Conservation (phyloP, 2,329 filamentous ascomycete genomes). For the Pyricularia pennisetigena region DNA sequence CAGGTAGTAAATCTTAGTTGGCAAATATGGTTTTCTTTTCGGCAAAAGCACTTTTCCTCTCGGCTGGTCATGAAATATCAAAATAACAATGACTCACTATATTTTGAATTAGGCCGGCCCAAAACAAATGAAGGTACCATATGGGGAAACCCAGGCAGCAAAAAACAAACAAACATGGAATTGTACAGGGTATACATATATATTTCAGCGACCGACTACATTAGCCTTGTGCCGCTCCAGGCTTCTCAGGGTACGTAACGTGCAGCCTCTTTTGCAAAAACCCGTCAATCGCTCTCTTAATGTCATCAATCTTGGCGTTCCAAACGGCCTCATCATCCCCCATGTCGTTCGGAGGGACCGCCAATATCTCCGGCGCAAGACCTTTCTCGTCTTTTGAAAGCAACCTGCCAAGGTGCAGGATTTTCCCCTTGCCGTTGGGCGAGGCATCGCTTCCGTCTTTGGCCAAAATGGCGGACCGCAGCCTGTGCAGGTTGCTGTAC, state of each 20-base stretch:
- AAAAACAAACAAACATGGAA: background rate
- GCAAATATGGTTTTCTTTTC: too few species aligned
- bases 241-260: background rate
- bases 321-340: background rate
- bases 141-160: background rate
- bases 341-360: background rate
- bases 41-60: too few species aligned
- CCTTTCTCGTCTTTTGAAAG: slow-evolving; percentile 5
- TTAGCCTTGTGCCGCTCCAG: background rate
- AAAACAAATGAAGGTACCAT: too few species aligned
- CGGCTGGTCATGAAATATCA: too few species aligned
- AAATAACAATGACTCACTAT: too few species aligned
- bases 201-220: background rate
- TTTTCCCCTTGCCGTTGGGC: slow-evolving; percentile 11
- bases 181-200: background rate
- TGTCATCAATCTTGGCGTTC: background rate
- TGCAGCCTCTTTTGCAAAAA: background rate
- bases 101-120: too few species aligned
- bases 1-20: too few species aligned
- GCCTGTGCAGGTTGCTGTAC: background rate
- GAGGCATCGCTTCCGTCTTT: background rate
- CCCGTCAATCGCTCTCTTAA: background rate
- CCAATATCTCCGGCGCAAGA: background rate
- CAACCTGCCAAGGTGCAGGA: slow-evolving; percentile 17
- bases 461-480: background rate